Conservation (phyloP, 192 early-diverging fungal genomes). For the Nowakowskiella sp. region DNA sequence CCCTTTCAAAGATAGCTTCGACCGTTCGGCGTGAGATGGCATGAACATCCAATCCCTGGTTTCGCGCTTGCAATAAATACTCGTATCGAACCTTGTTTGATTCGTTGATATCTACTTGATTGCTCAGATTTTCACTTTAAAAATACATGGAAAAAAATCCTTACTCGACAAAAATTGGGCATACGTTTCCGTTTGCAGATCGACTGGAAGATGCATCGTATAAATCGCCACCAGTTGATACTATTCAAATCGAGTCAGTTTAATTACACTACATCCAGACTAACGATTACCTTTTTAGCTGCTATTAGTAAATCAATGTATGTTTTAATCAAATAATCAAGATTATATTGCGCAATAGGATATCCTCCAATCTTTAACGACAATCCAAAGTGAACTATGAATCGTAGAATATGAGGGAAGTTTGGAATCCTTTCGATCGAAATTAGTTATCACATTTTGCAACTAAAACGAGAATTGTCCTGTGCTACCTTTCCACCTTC, state of each 20-base stretch:
- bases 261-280: neutral
- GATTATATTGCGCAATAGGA: slow-evolving; percentile 27
- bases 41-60: slow-evolving; percentile 30
- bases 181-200: slow-evolving; percentile 37
- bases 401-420: slow-evolving; percentile 51
- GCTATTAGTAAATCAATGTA: slow-evolving; percentile 43
- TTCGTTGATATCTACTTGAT: slow-evolving; percentile 13
- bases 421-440: slow-evolving; percentile 8
- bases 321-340: slow-evolving; percentile 39
- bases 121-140: slow-evolving; percentile 2
- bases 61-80: slow-evolving; percentile 32
- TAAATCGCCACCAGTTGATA: slow-evolving; percentile 44
- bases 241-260: slow-evolving; percentile 4
- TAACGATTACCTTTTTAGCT: slow-evolving; percentile 12
- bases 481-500: neutral
- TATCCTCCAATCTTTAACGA: slow-evolving; percentile 49
- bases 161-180: slow-evolving; percentile 37
- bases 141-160: neutral
- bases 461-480: slow-evolving; percentile 6
- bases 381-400: slow-evolving; percentile 63
- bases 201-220: slow-evolving; percentile 33
- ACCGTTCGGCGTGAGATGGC: slow-evolving; percentile 34
- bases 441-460: neutral
- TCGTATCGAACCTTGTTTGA: slow-evolving; percentile 23
- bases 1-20: slow-evolving; percentile 19